These are phyloP conservation scores for Trametes sp. DNA, from an alignment of 1,284 basidiomycete species.

Conservation along the genomic window DNA sequence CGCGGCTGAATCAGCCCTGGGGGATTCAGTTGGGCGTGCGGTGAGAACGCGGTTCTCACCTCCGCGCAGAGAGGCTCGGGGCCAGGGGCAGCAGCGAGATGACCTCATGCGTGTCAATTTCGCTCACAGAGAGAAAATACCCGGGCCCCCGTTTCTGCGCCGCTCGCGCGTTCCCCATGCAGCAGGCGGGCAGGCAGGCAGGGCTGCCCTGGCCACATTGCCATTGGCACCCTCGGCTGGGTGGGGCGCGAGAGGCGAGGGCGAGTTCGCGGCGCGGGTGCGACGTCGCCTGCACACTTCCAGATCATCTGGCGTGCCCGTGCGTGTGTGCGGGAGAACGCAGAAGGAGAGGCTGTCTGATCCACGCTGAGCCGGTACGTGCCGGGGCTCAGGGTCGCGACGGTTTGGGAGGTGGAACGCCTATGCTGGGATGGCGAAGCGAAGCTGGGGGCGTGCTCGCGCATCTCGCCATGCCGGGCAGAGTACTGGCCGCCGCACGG, in stretches of 20 bases:
- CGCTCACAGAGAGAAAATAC: constrained; percentile 12
- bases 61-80: constrained; percentile 1
- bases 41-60: constrained; percentile 25
- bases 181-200: background rate
- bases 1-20: constrained; percentile 13
- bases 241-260: background rate
- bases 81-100: constrained; percentile 14
- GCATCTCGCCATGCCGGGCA: background rate
- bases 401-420: constrained; percentile 11
- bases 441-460: background rate
- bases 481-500: constrained; percentile 6
- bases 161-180: constrained; percentile 3
- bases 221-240: background rate
- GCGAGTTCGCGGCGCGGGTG: background rate
- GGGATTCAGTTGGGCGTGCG: constrained; percentile 2
- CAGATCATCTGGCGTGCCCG: constrained; percentile 20
- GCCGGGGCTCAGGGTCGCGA: constrained; percentile 15
- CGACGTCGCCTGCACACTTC: background rate
- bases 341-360: constrained; percentile 7
- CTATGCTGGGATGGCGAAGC: background rate
- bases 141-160: constrained; percentile 4
- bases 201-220: too few species aligned
- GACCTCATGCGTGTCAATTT: constrained; percentile 24
- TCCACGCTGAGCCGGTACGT: constrained; percentile 12
- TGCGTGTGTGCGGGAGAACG: constrained; percentile 12